Evolutionary conservation across 768 basidiomycete species (phyloP), one percentile per base, ranked within the genome.

Genomic region (Phaeotremella skinneri): DNA sequence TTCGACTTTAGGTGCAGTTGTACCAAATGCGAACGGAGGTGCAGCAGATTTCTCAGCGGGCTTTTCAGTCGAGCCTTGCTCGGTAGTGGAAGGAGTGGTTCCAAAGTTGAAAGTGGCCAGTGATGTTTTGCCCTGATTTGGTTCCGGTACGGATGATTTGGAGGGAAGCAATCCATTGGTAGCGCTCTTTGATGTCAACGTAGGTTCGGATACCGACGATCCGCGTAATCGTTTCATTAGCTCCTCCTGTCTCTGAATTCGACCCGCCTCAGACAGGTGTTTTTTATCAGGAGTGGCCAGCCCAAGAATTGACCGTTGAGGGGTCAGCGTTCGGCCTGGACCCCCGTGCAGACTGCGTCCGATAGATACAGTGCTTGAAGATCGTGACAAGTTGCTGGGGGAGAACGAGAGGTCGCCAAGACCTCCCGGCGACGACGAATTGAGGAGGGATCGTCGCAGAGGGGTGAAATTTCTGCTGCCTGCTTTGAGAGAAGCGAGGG

Each of bases 341-440:
- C 34, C 34, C 6, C 43, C 43, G 21, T 6, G 7, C 20, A 45
- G 6, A 20, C 20, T 45, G 11, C 43, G 11, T 7, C 13, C 7
- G 7, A 45, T 20, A 11, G 43, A 45, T 21, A 45, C 23, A 7
- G 43, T 45, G 21, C 43, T 45, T 20, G 43, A 45, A 45, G 43
- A 45, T 20, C 43, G 13, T 11, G 43, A 45, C 13, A 45, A 21
- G 6, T 6, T 6, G 43, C 13, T 13, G 7, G 43, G 43, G 7
- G 43, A 45, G 43, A 45, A 45, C 7, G 43, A 45, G 6, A 45
- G 20, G 23, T 45, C 43, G 43, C 43, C 43, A 7, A 45, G 43
- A 45, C 21, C 21, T 9, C 43, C 43, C 23, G 43, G 43, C 6
- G 43, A 45, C 23, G 13, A 21, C 13, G 11, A 13, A 14, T 7